Conservation (phyloP, 495 filamentous ascomycete genomes). For the Schizothecium vesticola region DNA sequence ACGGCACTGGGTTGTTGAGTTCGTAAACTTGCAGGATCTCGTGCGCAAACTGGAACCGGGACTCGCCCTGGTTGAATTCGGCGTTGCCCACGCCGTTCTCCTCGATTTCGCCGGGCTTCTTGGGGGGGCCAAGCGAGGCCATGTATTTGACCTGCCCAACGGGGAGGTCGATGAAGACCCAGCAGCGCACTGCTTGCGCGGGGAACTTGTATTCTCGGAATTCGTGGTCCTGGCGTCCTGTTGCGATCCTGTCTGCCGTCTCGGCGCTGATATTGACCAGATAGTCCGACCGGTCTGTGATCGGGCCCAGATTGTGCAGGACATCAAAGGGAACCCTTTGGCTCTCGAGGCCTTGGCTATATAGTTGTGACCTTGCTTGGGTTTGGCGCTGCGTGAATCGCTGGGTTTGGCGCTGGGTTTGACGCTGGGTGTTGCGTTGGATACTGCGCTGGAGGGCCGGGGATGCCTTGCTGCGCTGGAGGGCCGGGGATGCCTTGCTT, state of each 20-base stretch:
- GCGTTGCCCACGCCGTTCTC: conserved; percentile 39
- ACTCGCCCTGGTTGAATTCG: conserved; percentile 42
- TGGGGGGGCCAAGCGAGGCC: conserved; percentile 38
- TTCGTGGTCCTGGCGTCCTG: conserved; percentile 39
- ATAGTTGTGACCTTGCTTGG: conserved; percentile 28
- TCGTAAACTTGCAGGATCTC: conserved; percentile 48
- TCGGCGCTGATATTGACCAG: conserved; percentile 40
- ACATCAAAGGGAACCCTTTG: conserved; percentile 44
- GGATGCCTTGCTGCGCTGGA: not conserved
- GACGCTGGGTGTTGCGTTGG: conserved; percentile 7
- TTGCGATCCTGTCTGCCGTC: conserved; percentile 35
- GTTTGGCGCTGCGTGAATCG: conserved; percentile 6
- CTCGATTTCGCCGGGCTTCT: conserved; percentile 37
- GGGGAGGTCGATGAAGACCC: conserved; percentile 42
- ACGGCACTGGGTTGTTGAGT: conserved; percentile 45
- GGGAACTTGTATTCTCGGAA: conserved; percentile 42
- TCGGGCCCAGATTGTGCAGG: conserved; percentile 39
- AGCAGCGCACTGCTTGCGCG: conserved; percentile 37
- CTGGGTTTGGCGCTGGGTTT: conserved; percentile 9
- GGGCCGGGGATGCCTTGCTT: not conserved
- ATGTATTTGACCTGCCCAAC: conserved; percentile 43
- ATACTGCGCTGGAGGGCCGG: not conserved
- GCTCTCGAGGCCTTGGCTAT: conserved; percentile 43
- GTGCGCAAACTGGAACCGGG: conserved; percentile 34
- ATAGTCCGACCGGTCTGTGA: conserved; percentile 43